These are phyloP conservation scores for Fusarium siculi DNA, from an alignment of 2,329 filamentous ascomycete genomes.

Conservation along the genomic window DNA sequence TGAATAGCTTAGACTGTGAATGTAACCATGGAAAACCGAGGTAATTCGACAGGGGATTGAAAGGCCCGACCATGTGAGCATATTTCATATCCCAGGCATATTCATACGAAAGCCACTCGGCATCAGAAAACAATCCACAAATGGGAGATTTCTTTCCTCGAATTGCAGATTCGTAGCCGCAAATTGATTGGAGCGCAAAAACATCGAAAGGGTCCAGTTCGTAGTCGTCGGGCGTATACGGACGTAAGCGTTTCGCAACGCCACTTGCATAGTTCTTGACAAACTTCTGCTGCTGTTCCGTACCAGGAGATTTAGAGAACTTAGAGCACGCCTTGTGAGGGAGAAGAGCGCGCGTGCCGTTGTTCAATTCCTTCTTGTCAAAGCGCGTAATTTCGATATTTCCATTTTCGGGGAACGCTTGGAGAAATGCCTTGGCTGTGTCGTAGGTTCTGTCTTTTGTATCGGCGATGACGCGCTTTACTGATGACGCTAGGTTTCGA, in stretches of 20 bases:
- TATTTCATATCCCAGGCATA: constrained; percentile 44
- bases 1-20: constrained; percentile 32
- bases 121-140: constrained; percentile 33
- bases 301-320: constrained; percentile 35
- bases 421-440: constrained; percentile 31
- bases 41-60: constrained; percentile 36
- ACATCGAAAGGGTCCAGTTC: constrained; percentile 34
- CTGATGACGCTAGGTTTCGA: constrained; percentile 28
- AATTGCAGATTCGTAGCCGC: constrained; percentile 39
- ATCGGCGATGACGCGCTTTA: constrained; percentile 38
- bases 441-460: constrained; percentile 40
- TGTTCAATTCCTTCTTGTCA: constrained; percentile 32
- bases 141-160: constrained; percentile 28
- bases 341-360: constrained; percentile 38
- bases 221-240: constrained; percentile 32
- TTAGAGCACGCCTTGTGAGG: constrained; percentile 39
- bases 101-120: constrained; percentile 40
- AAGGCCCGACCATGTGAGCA: constrained; percentile 38
- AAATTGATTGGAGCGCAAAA: constrained; percentile 39
- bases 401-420: constrained; percentile 22
- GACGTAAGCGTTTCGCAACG: constrained; percentile 27
- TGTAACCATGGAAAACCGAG: constrained; percentile 37
- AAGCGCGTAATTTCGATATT: constrained; percentile 33
- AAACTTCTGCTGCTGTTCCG: constrained; percentile 32
- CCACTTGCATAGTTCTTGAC: constrained; percentile 28